Evolutionary conservation across 306 rosid species (phyloP).

Genomic region (Sphenostylis stenocarpa): DNA sequence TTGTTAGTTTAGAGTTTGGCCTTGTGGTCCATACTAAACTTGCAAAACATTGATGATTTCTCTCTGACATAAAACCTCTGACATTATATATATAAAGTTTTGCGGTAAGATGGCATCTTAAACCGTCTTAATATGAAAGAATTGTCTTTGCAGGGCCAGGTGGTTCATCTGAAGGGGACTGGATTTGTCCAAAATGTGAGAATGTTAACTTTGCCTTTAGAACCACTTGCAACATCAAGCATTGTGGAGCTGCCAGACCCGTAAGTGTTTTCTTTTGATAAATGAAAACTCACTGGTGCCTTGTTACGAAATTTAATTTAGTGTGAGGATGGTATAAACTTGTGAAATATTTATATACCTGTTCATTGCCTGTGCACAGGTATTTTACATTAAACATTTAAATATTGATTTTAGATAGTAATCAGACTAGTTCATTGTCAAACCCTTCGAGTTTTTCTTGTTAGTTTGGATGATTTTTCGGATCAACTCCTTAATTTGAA

Average conservation of each 20-base stretch:
- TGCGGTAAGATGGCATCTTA: not conserved
- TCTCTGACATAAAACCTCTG: not conserved
- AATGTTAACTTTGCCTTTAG: constrained; percentile 62
- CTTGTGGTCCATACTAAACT: not conserved
- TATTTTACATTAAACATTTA: not conserved
- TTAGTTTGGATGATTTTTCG: not conserved
- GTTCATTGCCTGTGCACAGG: not conserved
- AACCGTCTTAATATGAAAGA: not conserved
- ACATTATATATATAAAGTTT: not conserved
- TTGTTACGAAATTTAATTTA: not conserved
- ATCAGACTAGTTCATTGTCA: not conserved
- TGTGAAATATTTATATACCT: not conserved
- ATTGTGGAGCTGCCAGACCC: constrained; percentile 54
- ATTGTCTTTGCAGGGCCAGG: not conserved
- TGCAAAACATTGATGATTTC: not conserved
- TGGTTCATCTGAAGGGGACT: not conserved
- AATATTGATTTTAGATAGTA: not conserved
- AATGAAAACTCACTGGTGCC: not conserved
- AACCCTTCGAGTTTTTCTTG: not conserved
- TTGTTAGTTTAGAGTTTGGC: not conserved
- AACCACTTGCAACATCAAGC: constrained; percentile 58
- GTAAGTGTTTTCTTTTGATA: constrained; percentile 42
- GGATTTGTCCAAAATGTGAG: constrained; percentile 6
- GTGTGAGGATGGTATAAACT: not conserved
- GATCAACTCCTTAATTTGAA: not conserved